Conservation (phyloP, 768 basidiomycete genomes). For the Pleurotus sapidus region DNA sequence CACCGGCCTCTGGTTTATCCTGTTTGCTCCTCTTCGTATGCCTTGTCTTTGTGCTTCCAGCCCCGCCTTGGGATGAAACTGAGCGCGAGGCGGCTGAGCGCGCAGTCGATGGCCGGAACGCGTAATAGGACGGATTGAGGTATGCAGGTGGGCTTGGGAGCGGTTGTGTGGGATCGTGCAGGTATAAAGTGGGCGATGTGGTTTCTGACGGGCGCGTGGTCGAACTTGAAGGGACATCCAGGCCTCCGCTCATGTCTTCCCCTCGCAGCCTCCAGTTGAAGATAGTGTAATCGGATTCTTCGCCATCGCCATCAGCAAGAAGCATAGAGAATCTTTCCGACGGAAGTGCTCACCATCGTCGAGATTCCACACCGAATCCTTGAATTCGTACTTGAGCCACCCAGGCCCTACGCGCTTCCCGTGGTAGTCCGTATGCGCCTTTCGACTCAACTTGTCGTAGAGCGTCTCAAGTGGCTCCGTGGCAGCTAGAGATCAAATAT, state of each 20-base stretch:
- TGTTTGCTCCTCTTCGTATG: conserved; percentile 38
- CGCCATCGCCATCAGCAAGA: background rate
- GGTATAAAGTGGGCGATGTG: conserved; percentile 52
- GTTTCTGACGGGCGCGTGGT: conserved; percentile 20
- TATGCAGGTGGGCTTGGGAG: conserved; percentile 65
- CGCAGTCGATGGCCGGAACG: conserved; percentile 49
- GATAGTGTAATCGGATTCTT: conserved; percentile 86
- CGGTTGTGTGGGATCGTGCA: conserved; percentile 57
- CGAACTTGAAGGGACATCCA: conserved; percentile 14
- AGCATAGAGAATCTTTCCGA: background rate
- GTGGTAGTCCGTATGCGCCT: conserved; percentile 54
- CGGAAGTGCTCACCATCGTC: conserved; percentile 69
- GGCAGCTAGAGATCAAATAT: conserved; percentile 44
- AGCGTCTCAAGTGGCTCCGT: conserved; percentile 64
- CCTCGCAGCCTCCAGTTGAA: conserved; percentile 72
- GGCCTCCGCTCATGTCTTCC: conserved; percentile 14
- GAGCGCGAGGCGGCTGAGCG: conserved; percentile 22
- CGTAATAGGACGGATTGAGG: conserved; percentile 67
- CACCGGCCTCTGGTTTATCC: conserved; percentile 30
- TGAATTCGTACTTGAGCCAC: conserved; percentile 87
- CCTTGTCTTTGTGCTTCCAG: conserved; percentile 31
- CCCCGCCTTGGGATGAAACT: conserved; percentile 31
- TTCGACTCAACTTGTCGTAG: conserved; percentile 70
- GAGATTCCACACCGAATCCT: conserved; percentile 76
- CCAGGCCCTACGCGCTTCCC: conserved; percentile 67